Percentiles rank a stretch among this genome's conserved stretches.
Evolutionary conservation across 2,329 filamentous ascomycete genomes (phyloP).

Genomic region (Fusarium papillatum): DNA sequence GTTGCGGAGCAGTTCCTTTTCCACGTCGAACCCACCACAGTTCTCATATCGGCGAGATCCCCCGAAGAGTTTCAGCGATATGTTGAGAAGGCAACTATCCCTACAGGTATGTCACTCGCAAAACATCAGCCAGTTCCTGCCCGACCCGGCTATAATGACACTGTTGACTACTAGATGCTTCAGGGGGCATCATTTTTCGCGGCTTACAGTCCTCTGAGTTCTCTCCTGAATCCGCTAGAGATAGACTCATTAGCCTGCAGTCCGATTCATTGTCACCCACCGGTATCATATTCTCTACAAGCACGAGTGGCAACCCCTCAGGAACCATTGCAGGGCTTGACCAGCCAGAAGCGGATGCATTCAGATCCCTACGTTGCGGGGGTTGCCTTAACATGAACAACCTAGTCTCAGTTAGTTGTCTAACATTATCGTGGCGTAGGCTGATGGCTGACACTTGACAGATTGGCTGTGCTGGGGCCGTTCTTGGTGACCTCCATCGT

Average conservation of each 20-base stretch:
- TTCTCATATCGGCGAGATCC: conserved; percentile 65
- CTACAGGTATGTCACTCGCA: conserved; percentile 18
- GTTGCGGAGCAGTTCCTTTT: conserved; percentile 73
- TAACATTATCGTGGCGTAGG: not conserved
- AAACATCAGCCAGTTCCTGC: no score
- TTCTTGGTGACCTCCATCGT: conserved; percentile 84
- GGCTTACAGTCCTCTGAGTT: conserved; percentile 81
- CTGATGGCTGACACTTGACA: conserved; percentile 46
- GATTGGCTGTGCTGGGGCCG: conserved; percentile 88
- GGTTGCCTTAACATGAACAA: conserved; percentile 83
- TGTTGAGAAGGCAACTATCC: conserved; percentile 41
- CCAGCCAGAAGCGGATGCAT: conserved; percentile 63
- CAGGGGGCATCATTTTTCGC: conserved; percentile 63
- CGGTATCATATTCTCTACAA: conserved; percentile 37
- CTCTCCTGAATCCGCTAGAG: conserved; percentile 73
- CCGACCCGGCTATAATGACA: conserved; percentile 2
- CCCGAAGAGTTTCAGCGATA: conserved; percentile 54
- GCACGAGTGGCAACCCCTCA: conserved; percentile 9
- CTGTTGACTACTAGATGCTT: not conserved
- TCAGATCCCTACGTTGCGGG: conserved; percentile 76
- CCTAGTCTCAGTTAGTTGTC: conserved; percentile 68
- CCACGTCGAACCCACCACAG: conserved; percentile 66
- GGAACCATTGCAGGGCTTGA: conserved; percentile 53
- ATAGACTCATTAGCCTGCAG: conserved; percentile 68
- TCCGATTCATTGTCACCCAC: conserved; percentile 20